phyloP scores from a whole-genome alignment of 2,329 filamentous ascomycete species.

The Diaporthe capsici region DNA sequence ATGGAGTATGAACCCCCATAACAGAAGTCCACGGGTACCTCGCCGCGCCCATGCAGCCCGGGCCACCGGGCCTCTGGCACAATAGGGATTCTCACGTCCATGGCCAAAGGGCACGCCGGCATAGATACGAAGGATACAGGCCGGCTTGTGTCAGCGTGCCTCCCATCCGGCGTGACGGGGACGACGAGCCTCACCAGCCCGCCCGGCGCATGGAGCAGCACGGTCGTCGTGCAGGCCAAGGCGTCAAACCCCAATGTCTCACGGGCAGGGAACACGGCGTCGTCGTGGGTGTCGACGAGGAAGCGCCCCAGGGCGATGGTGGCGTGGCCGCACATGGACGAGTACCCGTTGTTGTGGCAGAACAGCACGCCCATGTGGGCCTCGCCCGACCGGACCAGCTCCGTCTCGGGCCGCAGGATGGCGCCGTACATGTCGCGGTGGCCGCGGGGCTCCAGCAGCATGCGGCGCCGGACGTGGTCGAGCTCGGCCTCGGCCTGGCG shows the following conservation, averaged over 20 bases:
- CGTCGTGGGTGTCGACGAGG: slow-evolving; percentile 57
- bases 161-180: neutral
- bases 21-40: slow-evolving; percentile 52
- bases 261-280: slow-evolving; percentile 55
- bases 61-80: slow-evolving; percentile 53
- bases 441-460: slow-evolving; percentile 63
- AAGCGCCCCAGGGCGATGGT: slow-evolving; percentile 62
- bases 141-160: neutral
- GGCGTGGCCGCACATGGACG: slow-evolving; percentile 66
- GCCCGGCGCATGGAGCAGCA: slow-evolving; percentile 9
- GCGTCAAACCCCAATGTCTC: neutral
- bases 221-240: neutral
- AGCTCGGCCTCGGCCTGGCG: slow-evolving; percentile 53
- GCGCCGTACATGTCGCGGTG: slow-evolving; percentile 67
- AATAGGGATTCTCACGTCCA: neutral
- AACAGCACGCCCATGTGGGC: slow-evolving; percentile 65
- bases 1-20: slow-evolving; percentile 62
- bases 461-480: slow-evolving; percentile 56
- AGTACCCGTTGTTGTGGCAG: slow-evolving; percentile 62
- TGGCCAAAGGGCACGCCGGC: neutral
- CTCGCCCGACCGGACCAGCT: slow-evolving; percentile 53
- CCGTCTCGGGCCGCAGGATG: slow-evolving; percentile 58
- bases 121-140: neutral
- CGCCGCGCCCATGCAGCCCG: slow-evolving; percentile 48
- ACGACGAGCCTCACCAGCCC: neutral